These are phyloP conservation scores for Circinella minor DNA, from an alignment of 371 early-diverging fungal species.

Conservation along the genomic window DNA sequence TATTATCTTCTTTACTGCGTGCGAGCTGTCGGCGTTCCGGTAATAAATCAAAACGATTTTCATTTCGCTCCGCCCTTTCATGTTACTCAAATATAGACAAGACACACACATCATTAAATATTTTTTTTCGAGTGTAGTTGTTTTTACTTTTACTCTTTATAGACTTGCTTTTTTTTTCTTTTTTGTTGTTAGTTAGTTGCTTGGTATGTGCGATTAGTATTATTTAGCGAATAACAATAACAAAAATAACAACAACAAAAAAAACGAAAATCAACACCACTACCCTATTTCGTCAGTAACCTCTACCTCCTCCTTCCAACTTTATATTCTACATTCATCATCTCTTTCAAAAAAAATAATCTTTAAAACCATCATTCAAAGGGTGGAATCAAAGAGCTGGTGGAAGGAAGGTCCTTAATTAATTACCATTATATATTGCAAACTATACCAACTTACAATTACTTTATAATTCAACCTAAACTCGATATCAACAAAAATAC, in stretches of 20 bases:
- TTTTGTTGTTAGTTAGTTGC: too few species aligned
- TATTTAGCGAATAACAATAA: background rate
- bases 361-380: too few species aligned
- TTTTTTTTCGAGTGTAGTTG: constrained; percentile 3
- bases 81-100: too few species aligned
- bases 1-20: too few species aligned
- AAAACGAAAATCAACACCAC: background rate
- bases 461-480: too few species aligned
- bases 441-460: background rate
- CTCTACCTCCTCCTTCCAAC: background rate
- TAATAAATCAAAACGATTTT: background rate
- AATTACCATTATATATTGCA: too few species aligned
- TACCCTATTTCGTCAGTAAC: background rate
- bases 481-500: background rate
- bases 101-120: background rate
- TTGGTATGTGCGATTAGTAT: background rate
- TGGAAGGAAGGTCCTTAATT: background rate
- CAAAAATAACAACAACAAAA: background rate
- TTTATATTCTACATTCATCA: background rate
- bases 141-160: constrained; percentile 13
- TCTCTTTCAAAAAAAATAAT: background rate
- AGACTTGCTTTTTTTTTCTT: background rate
- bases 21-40: background rate
- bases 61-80: background rate
- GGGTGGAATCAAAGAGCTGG: background rate